Conservation (phyloP, 164 flowering plant genomes). For the Houttuynia cordata region DNA sequence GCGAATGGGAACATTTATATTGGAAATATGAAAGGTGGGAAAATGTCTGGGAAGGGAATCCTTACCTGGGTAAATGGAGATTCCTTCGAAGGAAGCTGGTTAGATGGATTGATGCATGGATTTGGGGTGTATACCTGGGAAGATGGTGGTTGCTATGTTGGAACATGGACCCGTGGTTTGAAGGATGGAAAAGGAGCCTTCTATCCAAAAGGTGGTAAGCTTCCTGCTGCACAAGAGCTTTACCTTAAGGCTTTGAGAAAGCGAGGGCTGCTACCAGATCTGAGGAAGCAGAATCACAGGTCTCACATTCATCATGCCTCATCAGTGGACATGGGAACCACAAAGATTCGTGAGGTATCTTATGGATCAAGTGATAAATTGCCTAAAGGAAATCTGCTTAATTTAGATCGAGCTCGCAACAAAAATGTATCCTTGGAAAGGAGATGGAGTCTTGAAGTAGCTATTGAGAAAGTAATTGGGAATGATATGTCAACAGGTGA, state of each 20-base stretch:
- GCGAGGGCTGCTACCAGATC: constrained; percentile 76
- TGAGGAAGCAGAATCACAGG: constrained; percentile 42
- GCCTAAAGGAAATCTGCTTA: constrained; percentile 43
- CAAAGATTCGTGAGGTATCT: constrained; percentile 32
- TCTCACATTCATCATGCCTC: constrained; percentile 56
- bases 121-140: constrained; percentile 88
- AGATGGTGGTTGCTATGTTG: constrained; percentile 87
- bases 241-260: constrained; percentile 73
- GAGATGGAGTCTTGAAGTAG: constrained; percentile 93
- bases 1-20: constrained; percentile 73
- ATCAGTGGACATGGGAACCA: constrained; percentile 52
- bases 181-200: constrained; percentile 96
- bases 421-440: constrained; percentile 67
- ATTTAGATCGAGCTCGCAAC: constrained; percentile 43
- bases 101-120: constrained; percentile 91
- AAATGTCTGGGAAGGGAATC: constrained; percentile 88
- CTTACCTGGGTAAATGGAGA: constrained; percentile 90
- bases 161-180: constrained; percentile 88
- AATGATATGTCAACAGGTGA: constrained; percentile 44
- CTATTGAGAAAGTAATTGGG: constrained; percentile 79
- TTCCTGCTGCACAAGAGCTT: constrained; percentile 57
- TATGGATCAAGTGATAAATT: constrained; percentile 41
- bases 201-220: constrained; percentile 68
- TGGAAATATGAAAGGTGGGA: constrained; percentile 92
- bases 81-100: constrained; percentile 91